phyloP scores from a whole-genome alignment of 2,329 filamentous ascomycete genomes.

The Shiraia sp. region DNA sequence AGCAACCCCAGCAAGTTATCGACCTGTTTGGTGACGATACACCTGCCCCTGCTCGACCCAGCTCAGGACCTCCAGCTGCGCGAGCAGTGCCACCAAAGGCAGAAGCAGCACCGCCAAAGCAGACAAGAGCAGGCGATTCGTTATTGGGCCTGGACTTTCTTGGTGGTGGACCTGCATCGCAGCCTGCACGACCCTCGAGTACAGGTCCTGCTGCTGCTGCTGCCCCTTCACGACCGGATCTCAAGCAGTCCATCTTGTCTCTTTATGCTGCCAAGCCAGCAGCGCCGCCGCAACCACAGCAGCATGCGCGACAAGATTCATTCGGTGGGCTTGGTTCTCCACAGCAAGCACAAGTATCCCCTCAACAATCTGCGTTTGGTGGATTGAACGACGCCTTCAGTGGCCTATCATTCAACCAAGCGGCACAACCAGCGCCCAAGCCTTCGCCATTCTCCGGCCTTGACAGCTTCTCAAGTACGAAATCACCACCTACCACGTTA shows the following conservation, averaged over 20 bases:
- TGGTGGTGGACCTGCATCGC: conserved; percentile 68
- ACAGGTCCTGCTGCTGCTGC: conserved; percentile 64
- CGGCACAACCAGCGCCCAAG: conserved; percentile 52
- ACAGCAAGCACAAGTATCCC: conserved; percentile 31
- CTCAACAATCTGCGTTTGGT: conserved; percentile 56
- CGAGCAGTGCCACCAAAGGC: conserved; percentile 65
- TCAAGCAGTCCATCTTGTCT: conserved; percentile 97
- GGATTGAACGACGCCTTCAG: conserved; percentile 83
- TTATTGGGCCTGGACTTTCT: conserved; percentile 92
- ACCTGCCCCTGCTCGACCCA: conserved; percentile 69
- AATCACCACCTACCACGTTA: conserved; percentile 47
- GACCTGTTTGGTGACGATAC: conserved; percentile 84
- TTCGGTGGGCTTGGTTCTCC: conserved; percentile 55
- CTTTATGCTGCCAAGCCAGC: conserved; percentile 89
- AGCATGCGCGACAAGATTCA: conserved; percentile 58
- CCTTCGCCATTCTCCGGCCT: conserved; percentile 68
- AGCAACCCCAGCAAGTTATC: conserved; percentile 49
- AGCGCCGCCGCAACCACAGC: conserved; percentile 53
- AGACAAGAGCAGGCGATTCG: conserved; percentile 78
- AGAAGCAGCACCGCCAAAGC: conserved; percentile 61
- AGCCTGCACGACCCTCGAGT: conserved; percentile 78
- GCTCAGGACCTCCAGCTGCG: conserved; percentile 66
- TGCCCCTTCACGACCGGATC: conserved; percentile 79
- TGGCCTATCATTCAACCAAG: conserved; percentile 62
- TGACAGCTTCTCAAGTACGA: conserved; percentile 55